phyloP scores from a whole-genome alignment of 306 rosid species.

The Corylus heterophylla region DNA sequence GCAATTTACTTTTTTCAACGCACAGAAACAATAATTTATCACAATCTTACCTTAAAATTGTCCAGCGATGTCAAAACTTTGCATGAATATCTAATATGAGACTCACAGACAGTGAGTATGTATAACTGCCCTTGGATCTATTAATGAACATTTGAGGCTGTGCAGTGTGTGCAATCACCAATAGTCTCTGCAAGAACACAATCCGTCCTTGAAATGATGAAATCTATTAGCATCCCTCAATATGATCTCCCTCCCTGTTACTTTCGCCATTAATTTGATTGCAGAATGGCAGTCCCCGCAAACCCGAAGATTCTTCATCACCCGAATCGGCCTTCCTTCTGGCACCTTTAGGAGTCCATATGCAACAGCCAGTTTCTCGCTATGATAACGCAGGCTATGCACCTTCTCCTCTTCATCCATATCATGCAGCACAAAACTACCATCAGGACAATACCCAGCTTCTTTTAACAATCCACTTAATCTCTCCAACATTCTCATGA shows the following conservation, averaged over 20 bases:
- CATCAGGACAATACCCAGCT: conserved; percentile 74
- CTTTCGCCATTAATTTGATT: conserved; percentile 65
- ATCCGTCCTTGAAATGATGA: conserved; percentile 73
- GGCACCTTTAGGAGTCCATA: conserved; percentile 74
- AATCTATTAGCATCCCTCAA: conserved; percentile 76
- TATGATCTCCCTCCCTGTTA: conserved; percentile 70
- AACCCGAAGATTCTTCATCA: conserved; percentile 76
- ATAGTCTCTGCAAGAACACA: conserved; percentile 71
- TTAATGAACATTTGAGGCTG: conserved; percentile 7
- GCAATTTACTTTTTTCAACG: not conserved
- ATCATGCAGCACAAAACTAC: conserved; percentile 70
- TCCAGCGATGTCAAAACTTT: not conserved
- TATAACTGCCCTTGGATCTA: not conserved
- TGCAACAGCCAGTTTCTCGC: conserved; percentile 73
- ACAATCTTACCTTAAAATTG: not conserved
- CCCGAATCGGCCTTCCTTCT: conserved; percentile 56
- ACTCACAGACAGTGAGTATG: not conserved
- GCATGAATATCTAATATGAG: not conserved
- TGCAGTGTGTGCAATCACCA: conserved; percentile 42
- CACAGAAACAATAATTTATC: not conserved
- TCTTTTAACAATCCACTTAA: conserved; percentile 59
- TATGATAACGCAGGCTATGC: conserved; percentile 62
- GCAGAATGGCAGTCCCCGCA: conserved; percentile 82
- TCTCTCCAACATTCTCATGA: conserved; percentile 52
- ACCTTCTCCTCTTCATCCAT: conserved; percentile 82